phyloP scores from a whole-genome alignment of 2,329 filamentous ascomycete species.

The Didymella sp. region DNA sequence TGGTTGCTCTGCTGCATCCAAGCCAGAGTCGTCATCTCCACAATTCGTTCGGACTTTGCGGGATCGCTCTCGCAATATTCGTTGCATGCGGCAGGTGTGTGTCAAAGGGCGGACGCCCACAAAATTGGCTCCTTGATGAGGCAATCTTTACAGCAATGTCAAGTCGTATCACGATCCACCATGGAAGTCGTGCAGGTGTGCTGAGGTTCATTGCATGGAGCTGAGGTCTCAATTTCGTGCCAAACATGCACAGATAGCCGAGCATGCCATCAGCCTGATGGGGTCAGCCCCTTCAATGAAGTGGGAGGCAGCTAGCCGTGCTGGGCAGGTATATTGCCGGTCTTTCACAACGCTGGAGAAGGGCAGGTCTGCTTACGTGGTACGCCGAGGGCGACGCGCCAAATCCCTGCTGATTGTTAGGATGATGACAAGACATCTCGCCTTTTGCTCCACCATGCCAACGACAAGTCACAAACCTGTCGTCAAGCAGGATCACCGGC shows the following conservation, averaged over 20 bases:
- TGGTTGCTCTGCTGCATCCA: constrained; percentile 27
- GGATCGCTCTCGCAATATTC: constrained; percentile 17
- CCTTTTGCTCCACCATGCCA: constrained; percentile 22
- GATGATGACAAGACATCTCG: constrained; percentile 21
- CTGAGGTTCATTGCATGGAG: constrained; percentile 9
- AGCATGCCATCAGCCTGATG: constrained; percentile 22
- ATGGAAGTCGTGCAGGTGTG: constrained; percentile 18
- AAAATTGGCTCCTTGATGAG: constrained; percentile 20
- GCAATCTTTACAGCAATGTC: constrained; percentile 21
- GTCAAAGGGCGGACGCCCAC: constrained; percentile 17
- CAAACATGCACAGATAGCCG: constrained; percentile 18
- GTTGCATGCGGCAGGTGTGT: constrained; percentile 25
- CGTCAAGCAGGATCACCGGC: constrained; percentile 34
- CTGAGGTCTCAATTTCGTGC: constrained; percentile 16
- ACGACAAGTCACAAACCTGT: constrained; percentile 15
- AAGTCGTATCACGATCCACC: constrained; percentile 15
- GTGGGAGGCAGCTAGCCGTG: constrained; percentile 5
- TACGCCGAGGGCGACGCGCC: constrained; percentile 9
- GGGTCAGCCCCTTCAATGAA: constrained; percentile 18
- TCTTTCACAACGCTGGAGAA: constrained; percentile 10
- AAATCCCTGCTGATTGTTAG: constrained; percentile 17
- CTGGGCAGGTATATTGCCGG: constrained; percentile 12
- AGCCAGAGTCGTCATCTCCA: constrained; percentile 41
- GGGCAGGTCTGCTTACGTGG: constrained; percentile 19
- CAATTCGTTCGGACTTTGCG: constrained; percentile 25